Evolutionary conservation across 2,329 filamentous ascomycete species (phyloP).

Genomic region (Pestalotiopsis sp.): DNA sequence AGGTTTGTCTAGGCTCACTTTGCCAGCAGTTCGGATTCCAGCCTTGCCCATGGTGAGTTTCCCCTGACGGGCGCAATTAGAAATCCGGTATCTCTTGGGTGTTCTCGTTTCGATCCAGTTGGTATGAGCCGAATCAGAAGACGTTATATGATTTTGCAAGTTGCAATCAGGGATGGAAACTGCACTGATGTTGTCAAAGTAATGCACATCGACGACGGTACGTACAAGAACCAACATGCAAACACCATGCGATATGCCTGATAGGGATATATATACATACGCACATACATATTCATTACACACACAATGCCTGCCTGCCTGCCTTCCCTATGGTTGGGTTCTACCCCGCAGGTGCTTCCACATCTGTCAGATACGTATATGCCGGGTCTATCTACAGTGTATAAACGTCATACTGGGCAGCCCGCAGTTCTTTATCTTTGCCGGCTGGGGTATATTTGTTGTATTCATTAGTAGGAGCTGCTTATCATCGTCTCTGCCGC

Average conservation of each 20-base stretch:
- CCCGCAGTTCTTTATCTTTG: background rate
- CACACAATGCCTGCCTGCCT: too few relatives aligned
- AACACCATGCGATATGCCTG: too few relatives aligned
- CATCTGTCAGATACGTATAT: background rate
- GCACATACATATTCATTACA: background rate
- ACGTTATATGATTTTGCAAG: too few relatives aligned
- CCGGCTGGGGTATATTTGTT: background rate
- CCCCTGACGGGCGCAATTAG: background rate
- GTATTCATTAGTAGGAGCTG: background rate
- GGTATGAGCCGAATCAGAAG: too few relatives aligned
- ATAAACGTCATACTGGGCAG: background rate
- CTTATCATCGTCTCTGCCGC: background rate
- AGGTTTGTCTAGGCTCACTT: slow-evolving; percentile 73
- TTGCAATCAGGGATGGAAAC: too few relatives aligned
- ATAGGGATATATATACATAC: background rate
- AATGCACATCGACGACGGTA: too few relatives aligned
- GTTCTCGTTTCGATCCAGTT: too few relatives aligned
- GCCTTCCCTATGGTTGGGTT: too few relatives aligned
- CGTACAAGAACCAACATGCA: too few relatives aligned
- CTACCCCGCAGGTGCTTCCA: background rate
- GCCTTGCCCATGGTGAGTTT: slow-evolving; percentile 35
- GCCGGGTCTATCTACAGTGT: background rate
- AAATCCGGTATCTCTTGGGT: too few relatives aligned
- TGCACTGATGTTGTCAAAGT: too few relatives aligned
- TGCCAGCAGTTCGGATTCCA: slow-evolving; percentile 70